A percentile compares a stretch with the other conserved stretches of the same genome.
Conservation (phyloP, 306 rosid species). For the Carpinus fangiana region DNA sequence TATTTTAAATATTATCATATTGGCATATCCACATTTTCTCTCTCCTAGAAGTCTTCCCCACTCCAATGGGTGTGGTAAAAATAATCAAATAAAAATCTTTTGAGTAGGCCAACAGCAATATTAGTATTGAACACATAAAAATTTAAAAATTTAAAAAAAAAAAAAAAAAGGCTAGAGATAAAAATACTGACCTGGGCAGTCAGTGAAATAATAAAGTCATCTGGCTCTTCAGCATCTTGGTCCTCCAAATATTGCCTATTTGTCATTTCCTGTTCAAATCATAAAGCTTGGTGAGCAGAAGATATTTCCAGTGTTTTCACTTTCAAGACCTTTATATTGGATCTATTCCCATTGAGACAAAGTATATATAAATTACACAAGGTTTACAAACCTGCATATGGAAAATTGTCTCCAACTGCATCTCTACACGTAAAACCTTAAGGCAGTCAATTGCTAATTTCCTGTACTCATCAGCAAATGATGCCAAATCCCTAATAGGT, state of each 20-base stretch:
- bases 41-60: background rate
- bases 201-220: slow-evolving; percentile 90
- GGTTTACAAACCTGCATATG: slow-evolving; percentile 84
- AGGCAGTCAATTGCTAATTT: slow-evolving; percentile 94
- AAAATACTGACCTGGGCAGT: slow-evolving; percentile 72
- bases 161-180: background rate
- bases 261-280: slow-evolving; percentile 80
- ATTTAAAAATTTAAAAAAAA: too few species aligned
- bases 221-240: slow-evolving; percentile 99
- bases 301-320: background rate
- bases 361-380: slow-evolving; percentile 21
- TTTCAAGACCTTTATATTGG: background rate
- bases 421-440: slow-evolving; percentile 90
- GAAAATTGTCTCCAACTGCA: slow-evolving; percentile 93
- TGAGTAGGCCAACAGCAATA: background rate
- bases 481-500: slow-evolving; percentile 65
- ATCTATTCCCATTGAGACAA: slow-evolving; percentile 20
- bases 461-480: slow-evolving; percentile 93
- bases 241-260: slow-evolving; percentile 89
- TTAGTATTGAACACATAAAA: background rate
- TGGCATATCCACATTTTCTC: background rate
- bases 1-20: background rate
- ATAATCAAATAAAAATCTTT: background rate
- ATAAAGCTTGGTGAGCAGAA: slow-evolving; percentile 28
- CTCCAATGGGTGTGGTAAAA: background rate